Conservation (phyloP, 2,329 filamentous ascomycete genomes). For the Alternaria alternata region DNA sequence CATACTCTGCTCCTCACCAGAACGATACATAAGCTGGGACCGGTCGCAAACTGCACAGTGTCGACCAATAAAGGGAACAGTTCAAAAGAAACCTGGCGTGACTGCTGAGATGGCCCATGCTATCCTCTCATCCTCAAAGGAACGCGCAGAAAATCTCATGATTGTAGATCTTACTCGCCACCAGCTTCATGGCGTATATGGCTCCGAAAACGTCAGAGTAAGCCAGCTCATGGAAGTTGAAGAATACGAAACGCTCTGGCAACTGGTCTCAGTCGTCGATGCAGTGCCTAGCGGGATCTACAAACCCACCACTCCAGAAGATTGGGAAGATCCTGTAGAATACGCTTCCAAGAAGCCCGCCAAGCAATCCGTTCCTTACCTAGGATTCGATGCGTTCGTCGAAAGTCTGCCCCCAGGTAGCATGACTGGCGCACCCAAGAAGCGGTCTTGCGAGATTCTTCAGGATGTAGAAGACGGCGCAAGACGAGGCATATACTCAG, state of each 20-base stretch:
- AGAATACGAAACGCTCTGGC: conserved; percentile 89
- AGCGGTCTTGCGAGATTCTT: conserved; percentile 86
- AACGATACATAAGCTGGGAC: conserved; percentile 82
- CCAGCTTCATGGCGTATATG: conserved; percentile 86
- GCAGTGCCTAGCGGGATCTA: conserved; percentile 55
- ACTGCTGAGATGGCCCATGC: conserved; percentile 76
- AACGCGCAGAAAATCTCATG: conserved; percentile 96
- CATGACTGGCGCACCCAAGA: conserved; percentile 97
- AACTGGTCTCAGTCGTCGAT: conserved; percentile 88
- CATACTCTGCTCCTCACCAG: conserved; percentile 83
- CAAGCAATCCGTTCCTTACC: conserved; percentile 40
- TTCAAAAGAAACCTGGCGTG: conserved; percentile 75
- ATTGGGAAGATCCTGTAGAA: conserved; percentile 43
- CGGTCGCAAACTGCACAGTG: conserved; percentile 73
- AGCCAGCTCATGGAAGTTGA: conserved; percentile 84
- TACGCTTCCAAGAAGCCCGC: conserved; percentile 22
- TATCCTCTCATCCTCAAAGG: conserved; percentile 82
- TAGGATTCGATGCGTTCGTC: conserved; percentile 78
- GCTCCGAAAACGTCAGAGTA: conserved; percentile 75
- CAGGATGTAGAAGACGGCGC: conserved; percentile 69
- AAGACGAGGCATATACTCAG: conserved; percentile 81
- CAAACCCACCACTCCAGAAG: conserved; percentile 38
- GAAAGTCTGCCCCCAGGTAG: conserved; percentile 85
- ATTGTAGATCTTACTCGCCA: conserved; percentile 97
- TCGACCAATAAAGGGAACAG: conserved; percentile 95